Evolutionary conservation across 2,329 filamentous ascomycete genomes (phyloP).

Genomic region (Exophiala sp.): DNA sequence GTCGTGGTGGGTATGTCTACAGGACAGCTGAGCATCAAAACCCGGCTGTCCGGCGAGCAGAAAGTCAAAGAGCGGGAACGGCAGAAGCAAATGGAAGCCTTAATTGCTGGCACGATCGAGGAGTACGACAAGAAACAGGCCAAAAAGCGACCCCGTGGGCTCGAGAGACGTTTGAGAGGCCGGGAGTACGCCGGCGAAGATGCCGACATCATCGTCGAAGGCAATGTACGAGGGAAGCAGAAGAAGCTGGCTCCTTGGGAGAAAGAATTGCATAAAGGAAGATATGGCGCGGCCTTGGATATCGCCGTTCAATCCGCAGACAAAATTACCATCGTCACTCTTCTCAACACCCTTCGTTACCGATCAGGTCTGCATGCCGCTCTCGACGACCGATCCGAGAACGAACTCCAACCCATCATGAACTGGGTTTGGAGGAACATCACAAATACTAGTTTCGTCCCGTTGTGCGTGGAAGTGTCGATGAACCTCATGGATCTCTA

Average conservation of each 20-base stretch:
- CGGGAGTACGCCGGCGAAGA: slow-evolving; percentile 81
- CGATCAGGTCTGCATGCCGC: slow-evolving; percentile 79
- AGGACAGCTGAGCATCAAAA: slow-evolving; percentile 85
- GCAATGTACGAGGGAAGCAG: slow-evolving; percentile 61
- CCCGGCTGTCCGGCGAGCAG: slow-evolving; percentile 78
- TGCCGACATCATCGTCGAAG: slow-evolving; percentile 82
- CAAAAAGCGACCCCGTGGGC: slow-evolving; percentile 57
- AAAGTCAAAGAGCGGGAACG: slow-evolving; percentile 72
- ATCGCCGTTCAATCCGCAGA: slow-evolving; percentile 63
- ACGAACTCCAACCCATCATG: slow-evolving; percentile 75
- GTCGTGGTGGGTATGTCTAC: slow-evolving; percentile 93
- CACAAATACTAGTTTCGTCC: slow-evolving; percentile 70
- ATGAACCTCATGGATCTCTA: slow-evolving; percentile 85
- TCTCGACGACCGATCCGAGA: slow-evolving; percentile 75
- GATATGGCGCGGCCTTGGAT: slow-evolving; percentile 76
- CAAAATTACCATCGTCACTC: slow-evolving; percentile 65
- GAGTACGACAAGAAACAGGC: slow-evolving; percentile 69
- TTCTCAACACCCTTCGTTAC: slow-evolving; percentile 81
- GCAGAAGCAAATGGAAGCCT: slow-evolving; percentile 78
- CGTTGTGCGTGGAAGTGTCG: slow-evolving; percentile 76
- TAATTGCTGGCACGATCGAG: slow-evolving; percentile 73
- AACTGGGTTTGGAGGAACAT: slow-evolving; percentile 80
- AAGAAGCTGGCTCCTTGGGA: slow-evolving; percentile 76
- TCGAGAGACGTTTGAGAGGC: slow-evolving; percentile 61
- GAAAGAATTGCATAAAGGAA: slow-evolving; percentile 70